These are phyloP conservation scores for Senecio squalidus DNA, from an alignment of 140 eudicot species.

Conservation along the genomic window DNA sequence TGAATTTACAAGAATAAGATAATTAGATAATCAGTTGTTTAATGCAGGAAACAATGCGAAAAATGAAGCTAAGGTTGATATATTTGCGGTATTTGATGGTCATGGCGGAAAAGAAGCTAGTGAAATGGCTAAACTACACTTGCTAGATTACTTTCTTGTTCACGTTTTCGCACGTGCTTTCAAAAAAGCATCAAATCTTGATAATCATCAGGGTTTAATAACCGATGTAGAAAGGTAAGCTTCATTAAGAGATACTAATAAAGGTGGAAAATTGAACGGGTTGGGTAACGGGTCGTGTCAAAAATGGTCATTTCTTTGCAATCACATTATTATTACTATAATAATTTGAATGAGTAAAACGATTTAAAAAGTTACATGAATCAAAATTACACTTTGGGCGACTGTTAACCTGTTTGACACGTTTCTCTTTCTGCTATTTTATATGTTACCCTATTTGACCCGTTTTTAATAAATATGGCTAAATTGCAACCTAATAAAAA, in stretches of 20 bases:
- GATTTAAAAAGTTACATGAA: neutral
- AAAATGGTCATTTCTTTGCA: neutral
- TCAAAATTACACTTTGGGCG: neutral
- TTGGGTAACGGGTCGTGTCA: neutral
- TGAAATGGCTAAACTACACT: slow-evolving; percentile 46
- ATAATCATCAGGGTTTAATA: slow-evolving; percentile 20
- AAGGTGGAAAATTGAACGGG: neutral
- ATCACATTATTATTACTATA: neutral
- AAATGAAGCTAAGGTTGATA: slow-evolving; percentile 33
- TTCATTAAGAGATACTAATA: neutral
- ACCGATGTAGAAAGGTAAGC: slow-evolving; percentile 12
- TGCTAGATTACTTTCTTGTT: slow-evolving; percentile 43
- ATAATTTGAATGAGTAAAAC: too few relatives aligned
- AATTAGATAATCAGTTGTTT: neutral
- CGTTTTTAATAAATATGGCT: neutral
- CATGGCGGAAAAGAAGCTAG: slow-evolving; percentile 79
- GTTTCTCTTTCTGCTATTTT: neutral
- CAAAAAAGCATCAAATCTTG: slow-evolving; percentile 25
- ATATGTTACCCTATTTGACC: neutral
- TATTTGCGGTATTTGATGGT: slow-evolving; percentile 71
- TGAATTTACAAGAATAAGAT: neutral
- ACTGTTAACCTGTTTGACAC: neutral
- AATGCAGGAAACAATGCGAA: slow-evolving; percentile 29
- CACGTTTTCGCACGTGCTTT: slow-evolving; percentile 28
- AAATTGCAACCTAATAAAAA: neutral